phyloP scores from a whole-genome alignment of 352 stramenopile genomes.

The Phytophthora rubi region DNA sequence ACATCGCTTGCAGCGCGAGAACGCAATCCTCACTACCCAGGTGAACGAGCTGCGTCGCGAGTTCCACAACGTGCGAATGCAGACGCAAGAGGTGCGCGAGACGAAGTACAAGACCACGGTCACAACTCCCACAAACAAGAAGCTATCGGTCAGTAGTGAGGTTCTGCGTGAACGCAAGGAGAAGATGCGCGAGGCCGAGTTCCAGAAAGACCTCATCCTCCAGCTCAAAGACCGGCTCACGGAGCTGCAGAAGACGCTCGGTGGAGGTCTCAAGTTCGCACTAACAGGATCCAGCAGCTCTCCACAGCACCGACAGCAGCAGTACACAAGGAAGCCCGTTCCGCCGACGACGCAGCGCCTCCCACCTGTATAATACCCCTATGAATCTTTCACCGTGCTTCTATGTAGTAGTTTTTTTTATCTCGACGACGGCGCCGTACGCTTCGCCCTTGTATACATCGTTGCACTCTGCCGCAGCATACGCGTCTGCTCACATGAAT shows the following conservation, averaged over 20 bases:
- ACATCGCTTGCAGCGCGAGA: constrained; percentile 82
- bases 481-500: constrained; percentile 46
- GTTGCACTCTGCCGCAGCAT: constrained; percentile 82
- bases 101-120: constrained; percentile 45
- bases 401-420: not conserved
- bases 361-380: constrained; percentile 69
- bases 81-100: constrained; percentile 66
- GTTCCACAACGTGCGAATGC: constrained; percentile 82
- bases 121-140: constrained; percentile 33
- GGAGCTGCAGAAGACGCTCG: constrained; percentile 68
- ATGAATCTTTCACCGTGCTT: constrained; percentile 7
- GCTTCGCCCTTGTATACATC: constrained; percentile 85
- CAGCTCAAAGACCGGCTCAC: constrained; percentile 73
- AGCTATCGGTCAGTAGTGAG: constrained; percentile 21
- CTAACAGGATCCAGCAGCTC: constrained; percentile 46
- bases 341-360: constrained; percentile 54
- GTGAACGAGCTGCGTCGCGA: constrained; percentile 86
- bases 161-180: constrained; percentile 41
- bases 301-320: constrained; percentile 31
- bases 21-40: constrained; percentile 80
- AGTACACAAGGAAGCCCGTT: constrained; percentile 39
- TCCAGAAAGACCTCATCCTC: constrained; percentile 75
- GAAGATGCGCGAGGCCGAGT: constrained; percentile 68
- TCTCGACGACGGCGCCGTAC: constrained; percentile 32
- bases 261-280: constrained; percentile 62